Conservation (phyloP, 257 asterid species). For the Lithospermum erythrorhizon region DNA sequence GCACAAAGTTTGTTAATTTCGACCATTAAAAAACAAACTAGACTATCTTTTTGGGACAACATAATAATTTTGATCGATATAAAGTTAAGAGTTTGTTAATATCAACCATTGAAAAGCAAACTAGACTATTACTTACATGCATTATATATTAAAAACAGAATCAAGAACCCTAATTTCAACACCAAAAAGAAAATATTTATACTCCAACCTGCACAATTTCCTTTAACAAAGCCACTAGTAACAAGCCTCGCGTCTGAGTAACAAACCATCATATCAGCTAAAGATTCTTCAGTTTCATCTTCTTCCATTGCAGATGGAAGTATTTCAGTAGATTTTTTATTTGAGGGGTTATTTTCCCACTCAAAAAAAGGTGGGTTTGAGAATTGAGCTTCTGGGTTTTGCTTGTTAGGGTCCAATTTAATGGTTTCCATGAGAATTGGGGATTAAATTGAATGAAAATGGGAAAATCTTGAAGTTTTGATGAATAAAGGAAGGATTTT, state of each 20-base stretch:
- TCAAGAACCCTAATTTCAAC: neutral
- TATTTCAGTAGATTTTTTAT: slow-evolving; percentile 33
- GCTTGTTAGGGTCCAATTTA: slow-evolving; percentile 14
- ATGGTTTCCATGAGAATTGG: slow-evolving; percentile 33
- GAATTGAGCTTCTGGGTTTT: slow-evolving; percentile 22
- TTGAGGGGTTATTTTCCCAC: slow-evolving; percentile 20
- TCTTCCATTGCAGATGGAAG: slow-evolving; percentile 41
- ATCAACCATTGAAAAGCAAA: too few relatives aligned
- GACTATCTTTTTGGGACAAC: too few relatives aligned
- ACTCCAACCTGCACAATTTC: slow-evolving; percentile 46
- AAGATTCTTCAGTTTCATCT: slow-evolving; percentile 34
- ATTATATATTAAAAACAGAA: neutral
- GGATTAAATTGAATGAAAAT: slow-evolving; percentile 1
- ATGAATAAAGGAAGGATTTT: neutral
- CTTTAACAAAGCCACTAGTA: slow-evolving; percentile 39
- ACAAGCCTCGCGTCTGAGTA: slow-evolving; percentile 54
- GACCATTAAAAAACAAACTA: too few relatives aligned
- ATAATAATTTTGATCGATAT: too few relatives aligned
- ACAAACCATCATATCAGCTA: slow-evolving; percentile 67
- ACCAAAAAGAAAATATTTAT: neutral
- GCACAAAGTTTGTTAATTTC: too few relatives aligned
- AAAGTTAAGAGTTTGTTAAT: too few relatives aligned
- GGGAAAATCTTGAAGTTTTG: slow-evolving; percentile 5
- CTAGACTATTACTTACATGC: too few relatives aligned
- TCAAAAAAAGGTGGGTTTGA: slow-evolving; percentile 29